Percentiles rank a stretch among this genome's conserved stretches.
phyloP scores from a whole-genome alignment of 176 grass and related monocot species.

The Bothriochloa decipiens region DNA sequence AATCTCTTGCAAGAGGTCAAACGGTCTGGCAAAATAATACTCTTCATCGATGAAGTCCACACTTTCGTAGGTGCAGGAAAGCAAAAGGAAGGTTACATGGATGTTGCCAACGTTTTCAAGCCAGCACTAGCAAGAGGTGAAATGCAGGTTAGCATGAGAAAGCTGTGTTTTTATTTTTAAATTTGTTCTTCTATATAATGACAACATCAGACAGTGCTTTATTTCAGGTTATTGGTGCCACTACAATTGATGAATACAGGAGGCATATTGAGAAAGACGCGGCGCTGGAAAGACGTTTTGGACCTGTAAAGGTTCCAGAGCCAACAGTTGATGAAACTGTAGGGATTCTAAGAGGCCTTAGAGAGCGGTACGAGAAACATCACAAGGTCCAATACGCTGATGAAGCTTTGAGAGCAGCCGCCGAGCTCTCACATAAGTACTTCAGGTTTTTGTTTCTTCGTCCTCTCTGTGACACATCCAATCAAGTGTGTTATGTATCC shows the following conservation, averaged over 20 bases:
- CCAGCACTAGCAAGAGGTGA: conserved; percentile 88
- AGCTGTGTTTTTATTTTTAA: too few species aligned
- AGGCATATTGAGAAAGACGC: conserved; percentile 86
- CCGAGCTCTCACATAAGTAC: conserved; percentile 76
- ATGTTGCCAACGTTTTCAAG: conserved; percentile 75
- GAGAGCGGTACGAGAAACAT: conserved; percentile 75
- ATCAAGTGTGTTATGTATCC: background rate
- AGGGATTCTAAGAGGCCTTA: conserved; percentile 72
- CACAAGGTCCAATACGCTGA: conserved; percentile 74
- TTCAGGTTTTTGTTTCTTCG: conserved; percentile 46
- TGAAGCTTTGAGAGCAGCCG: conserved; percentile 63
- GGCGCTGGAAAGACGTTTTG: conserved; percentile 82
- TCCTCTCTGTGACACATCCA: background rate
- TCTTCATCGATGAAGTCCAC: conserved; percentile 90
- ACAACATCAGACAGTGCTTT: too few species aligned
- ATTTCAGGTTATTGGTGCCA: conserved; percentile 60
- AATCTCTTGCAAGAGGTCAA: background rate
- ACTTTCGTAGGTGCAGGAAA: conserved; percentile 77
- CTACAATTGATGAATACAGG: conserved; percentile 77
- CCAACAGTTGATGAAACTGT: conserved; percentile 82
- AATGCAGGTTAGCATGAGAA: conserved; percentile 51
- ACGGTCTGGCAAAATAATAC: too few species aligned
- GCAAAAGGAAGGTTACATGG: conserved; percentile 42
- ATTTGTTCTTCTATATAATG: too few species aligned
- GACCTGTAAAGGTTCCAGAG: conserved; percentile 76